Evolutionary conservation across 2,329 filamentous ascomycete species (phyloP).

Genomic region (Madurella fahalii): DNA sequence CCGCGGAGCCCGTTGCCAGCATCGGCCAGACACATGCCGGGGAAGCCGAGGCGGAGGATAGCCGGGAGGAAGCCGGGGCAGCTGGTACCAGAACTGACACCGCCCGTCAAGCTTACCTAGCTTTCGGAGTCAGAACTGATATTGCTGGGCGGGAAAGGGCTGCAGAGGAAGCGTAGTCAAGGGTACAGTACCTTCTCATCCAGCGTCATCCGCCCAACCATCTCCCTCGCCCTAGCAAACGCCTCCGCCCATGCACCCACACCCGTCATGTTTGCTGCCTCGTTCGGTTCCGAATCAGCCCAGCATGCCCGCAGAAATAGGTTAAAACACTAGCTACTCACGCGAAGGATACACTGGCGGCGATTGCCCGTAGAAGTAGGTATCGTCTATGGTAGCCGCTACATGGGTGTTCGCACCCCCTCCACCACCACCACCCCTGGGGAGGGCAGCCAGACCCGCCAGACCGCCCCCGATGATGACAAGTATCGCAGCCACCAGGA

Average conservation of each 20-base stretch:
- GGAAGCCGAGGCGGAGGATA: slow-evolving; percentile 38
- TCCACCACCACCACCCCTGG: neutral
- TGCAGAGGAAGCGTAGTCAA: neutral
- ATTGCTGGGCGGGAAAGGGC: no score
- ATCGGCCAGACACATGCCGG: slow-evolving; percentile 44
- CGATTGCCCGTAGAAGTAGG: slow-evolving; percentile 47
- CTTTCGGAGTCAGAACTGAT: neutral
- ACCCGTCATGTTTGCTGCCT: slow-evolving; percentile 50
- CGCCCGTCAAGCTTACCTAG: slow-evolving; percentile 68
- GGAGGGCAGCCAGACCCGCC: slow-evolving; percentile 33
- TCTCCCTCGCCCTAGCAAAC: slow-evolving; percentile 60
- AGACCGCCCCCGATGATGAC: slow-evolving; percentile 36
- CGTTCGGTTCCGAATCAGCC: neutral
- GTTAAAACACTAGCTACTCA: slow-evolving; percentile 30
- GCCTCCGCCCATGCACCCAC: slow-evolving; percentile 64
- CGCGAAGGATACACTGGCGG: slow-evolving; percentile 50
- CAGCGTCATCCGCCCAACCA: slow-evolving; percentile 69
- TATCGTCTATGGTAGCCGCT: slow-evolving; percentile 37
- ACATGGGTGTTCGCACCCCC: neutral
- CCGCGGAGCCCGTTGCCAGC: slow-evolving; percentile 42
- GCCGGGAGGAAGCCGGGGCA: slow-evolving; percentile 45
- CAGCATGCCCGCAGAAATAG: neutral
- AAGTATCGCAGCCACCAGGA: slow-evolving; percentile 26
- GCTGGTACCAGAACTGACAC: slow-evolving; percentile 52
- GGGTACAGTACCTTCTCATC: slow-evolving; percentile 60